Evolutionary conservation across 2,329 filamentous ascomycete genomes (phyloP).

Genomic region (Cladosporium velox): DNA sequence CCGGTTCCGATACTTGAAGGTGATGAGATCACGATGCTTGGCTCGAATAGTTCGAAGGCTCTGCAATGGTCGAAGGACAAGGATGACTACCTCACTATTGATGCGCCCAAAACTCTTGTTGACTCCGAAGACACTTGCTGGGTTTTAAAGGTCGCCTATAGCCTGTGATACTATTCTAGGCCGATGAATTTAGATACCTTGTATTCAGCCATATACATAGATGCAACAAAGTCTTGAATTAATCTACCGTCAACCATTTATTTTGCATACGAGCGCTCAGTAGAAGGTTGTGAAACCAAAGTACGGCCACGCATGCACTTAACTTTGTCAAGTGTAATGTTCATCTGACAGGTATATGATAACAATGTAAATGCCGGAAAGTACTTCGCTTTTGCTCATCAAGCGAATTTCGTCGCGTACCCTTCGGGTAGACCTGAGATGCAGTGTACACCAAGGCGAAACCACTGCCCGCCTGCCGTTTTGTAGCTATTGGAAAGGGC

Average conservation of each 20-base stretch:
- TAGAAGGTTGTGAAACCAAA: too few relatives aligned
- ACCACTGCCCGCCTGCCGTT: not conserved
- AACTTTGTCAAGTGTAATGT: too few relatives aligned
- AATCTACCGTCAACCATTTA: too few relatives aligned
- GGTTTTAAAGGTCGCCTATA: constrained; percentile 4
- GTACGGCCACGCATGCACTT: too few relatives aligned
- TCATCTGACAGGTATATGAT: too few relatives aligned
- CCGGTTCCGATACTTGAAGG: constrained; percentile 52
- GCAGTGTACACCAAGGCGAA: not conserved
- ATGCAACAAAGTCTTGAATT: too few relatives aligned
- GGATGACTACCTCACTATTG: not conserved
- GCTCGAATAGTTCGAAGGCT: constrained; percentile 22
- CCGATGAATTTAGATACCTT: not conserved
- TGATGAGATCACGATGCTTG: constrained; percentile 51
- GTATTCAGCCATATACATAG: not conserved
- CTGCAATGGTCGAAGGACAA: constrained; percentile 4
- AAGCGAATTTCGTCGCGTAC: not conserved
- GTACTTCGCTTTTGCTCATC: not conserved
- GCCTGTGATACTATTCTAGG: not conserved
- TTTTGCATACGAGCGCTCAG: too few relatives aligned
- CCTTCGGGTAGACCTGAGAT: not conserved
- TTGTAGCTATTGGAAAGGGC: not conserved
- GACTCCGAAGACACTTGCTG: not conserved
- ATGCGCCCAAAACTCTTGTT: not conserved
- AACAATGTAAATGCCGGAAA: too few relatives aligned